A percentile compares a stretch with the other conserved stretches of the same genome.
Conservation (phyloP, 202 grass and related monocot species). For the Zoysia matrella region DNA sequence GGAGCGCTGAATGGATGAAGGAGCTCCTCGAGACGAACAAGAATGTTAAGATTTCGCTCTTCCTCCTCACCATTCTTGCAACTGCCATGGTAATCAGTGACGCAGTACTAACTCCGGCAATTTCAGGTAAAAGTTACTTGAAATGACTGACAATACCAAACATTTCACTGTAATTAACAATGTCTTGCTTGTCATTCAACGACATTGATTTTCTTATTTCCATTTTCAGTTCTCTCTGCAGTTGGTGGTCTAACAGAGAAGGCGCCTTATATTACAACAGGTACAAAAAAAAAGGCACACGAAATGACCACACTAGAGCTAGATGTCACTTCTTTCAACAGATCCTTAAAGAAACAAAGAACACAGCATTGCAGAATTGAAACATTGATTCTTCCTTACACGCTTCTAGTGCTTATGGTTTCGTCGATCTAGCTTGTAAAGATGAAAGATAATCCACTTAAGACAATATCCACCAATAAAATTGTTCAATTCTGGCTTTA, state of each 20-base stretch:
- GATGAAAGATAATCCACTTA: too few relatives aligned
- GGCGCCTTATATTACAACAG: not conserved
- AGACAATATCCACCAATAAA: too few relatives aligned
- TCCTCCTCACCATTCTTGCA: constrained; percentile 65
- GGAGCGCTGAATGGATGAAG: constrained; percentile 70
- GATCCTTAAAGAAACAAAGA: not conserved
- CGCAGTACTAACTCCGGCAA: constrained; percentile 66
- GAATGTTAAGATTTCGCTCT: constrained; percentile 43
- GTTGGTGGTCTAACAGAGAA: not conserved
- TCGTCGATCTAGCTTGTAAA: too few relatives aligned
- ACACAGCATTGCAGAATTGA: not conserved
- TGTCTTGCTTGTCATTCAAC: not conserved
- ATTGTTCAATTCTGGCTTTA: too few relatives aligned
- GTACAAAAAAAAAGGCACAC: too few relatives aligned
- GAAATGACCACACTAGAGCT: too few relatives aligned
- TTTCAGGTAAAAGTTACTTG: constrained; percentile 56
- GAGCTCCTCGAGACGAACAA: constrained; percentile 53
- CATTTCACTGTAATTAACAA: not conserved
- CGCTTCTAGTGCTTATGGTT: too few relatives aligned
- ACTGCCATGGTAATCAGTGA: constrained; percentile 74
- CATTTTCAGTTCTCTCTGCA: not conserved
- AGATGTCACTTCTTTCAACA: not conserved
- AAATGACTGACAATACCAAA: too few relatives aligned
- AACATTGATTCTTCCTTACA: too few relatives aligned
- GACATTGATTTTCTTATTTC: not conserved